Evolutionary conservation across 768 basidiomycete genomes (phyloP).

Genomic region (Cyclocybe cylindracea): DNA sequence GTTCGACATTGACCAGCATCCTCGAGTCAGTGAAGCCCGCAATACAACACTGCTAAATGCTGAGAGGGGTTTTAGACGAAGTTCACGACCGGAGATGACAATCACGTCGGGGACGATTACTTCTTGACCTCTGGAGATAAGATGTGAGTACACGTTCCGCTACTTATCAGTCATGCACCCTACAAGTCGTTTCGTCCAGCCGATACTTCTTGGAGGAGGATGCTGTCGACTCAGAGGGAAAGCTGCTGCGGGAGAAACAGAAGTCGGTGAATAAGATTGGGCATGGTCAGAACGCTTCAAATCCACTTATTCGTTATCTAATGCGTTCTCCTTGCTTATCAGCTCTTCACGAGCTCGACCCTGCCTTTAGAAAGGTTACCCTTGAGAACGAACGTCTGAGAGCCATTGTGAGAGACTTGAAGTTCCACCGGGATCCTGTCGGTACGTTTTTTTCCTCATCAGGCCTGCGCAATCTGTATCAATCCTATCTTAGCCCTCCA

Average conservation of each 20-base stretch:
- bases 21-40: constrained; percentile 52
- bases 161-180: neutral
- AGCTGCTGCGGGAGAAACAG: constrained; percentile 69
- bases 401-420: constrained; percentile 71
- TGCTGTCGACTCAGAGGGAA: constrained; percentile 69
- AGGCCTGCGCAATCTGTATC: neutral
- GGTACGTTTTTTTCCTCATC: constrained; percentile 43
- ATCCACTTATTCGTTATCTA: neutral
- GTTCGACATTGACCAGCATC: constrained; percentile 79
- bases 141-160: constrained; percentile 45
- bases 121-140: constrained; percentile 93
- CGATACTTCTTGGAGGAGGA: constrained; percentile 93
- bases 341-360: constrained; percentile 88
- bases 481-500: constrained; percentile 63
- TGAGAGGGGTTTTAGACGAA: constrained; percentile 60
- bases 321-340: neutral
- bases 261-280: constrained; percentile 95
- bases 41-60: neutral
- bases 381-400: constrained; percentile 76
- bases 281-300: constrained; percentile 54
- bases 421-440: constrained; percentile 83
- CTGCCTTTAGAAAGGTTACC: constrained; percentile 76
- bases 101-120: constrained; percentile 90
- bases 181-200: constrained; percentile 24
- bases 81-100: constrained; percentile 79